Percentiles rank a stretch among this genome's conserved stretches.
These are phyloP conservation scores for Neurospora sp. DNA, from an alignment of 495 filamentous ascomycete genomes.

Conservation along the genomic window DNA sequence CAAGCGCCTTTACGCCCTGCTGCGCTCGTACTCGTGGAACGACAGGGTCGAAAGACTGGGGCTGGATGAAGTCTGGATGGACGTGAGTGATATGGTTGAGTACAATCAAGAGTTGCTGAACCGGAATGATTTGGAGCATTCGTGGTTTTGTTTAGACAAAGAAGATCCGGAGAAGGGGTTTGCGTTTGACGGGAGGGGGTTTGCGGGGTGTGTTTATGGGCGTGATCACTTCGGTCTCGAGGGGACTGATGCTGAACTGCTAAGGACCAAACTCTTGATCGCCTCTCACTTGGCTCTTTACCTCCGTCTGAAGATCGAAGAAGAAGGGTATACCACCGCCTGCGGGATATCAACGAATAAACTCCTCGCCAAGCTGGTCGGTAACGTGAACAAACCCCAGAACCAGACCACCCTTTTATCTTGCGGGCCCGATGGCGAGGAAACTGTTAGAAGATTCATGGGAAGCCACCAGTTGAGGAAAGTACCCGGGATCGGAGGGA, in stretches of 20 bases:
- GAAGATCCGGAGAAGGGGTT: slow-evolving; percentile 74
- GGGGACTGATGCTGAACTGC: slow-evolving; percentile 5
- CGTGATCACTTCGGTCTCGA: neutral
- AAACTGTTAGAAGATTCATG: slow-evolving; percentile 52
- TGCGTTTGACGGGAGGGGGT: slow-evolving; percentile 54
- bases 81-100: slow-evolving; percentile 74
- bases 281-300: slow-evolving; percentile 67
- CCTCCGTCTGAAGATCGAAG: slow-evolving; percentile 60
- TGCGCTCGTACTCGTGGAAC: slow-evolving; percentile 63
- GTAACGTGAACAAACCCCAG: slow-evolving; percentile 75
- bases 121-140: slow-evolving; percentile 45
- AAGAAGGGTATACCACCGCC: slow-evolving; percentile 74
- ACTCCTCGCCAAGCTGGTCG: slow-evolving; percentile 72
- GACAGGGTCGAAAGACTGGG: slow-evolving; percentile 68
- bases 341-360: slow-evolving; percentile 86
- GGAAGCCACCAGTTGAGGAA: slow-evolving; percentile 68
- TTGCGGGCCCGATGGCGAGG: slow-evolving; percentile 39
- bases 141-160: slow-evolving; percentile 72
- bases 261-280: slow-evolving; percentile 48
- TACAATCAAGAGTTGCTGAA: slow-evolving; percentile 71
- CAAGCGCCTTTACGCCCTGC: slow-evolving; percentile 62
- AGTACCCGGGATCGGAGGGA: slow-evolving; percentile 79
- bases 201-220: slow-evolving; percentile 28
- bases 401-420: slow-evolving; percentile 69
- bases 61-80: slow-evolving; percentile 70